Base-by-base conservation (phyloP, 108 stramenopile genomes). In the Discostella stelligeroides region DNA sequence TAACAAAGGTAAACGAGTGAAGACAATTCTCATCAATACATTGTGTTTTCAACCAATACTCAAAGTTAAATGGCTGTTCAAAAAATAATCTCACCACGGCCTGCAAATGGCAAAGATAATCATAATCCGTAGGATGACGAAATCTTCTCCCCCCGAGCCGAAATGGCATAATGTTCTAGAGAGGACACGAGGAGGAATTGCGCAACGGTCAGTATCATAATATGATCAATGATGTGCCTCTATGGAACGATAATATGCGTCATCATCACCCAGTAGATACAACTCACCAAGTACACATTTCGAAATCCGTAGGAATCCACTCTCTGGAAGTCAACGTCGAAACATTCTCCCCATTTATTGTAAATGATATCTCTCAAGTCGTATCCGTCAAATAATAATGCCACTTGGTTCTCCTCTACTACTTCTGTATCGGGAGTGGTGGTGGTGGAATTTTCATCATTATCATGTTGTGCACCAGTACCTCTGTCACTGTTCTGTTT, bases 101-200 rank as follows among this genome's bases (percentile, higher is more conserved):
- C 37, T 91, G 90, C 65, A 88, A 72, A 47, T 91, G 90, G 45
- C 86, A 87, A n/a, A 91, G 73, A 57, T 91, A 91, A 60, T 91
- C 90, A 27, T 73, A 57, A 47, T 88, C 90, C 14, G 84, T 84
- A 47, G 83, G 79, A 47, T 91, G 86, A 14, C 89, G 79, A 73
- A 85, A 88, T 10, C 66, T 42, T 14, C 71, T 47, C 42, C 77
- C 69, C 38, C 86, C 87, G 0, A 88, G 46, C 23, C 74, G 60
- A 46, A 86, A 88, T 18, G 89, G 89, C 57, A 88, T 60, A 1
- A 91, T 73, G 62, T 88, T 85, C 70, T 72, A 25, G 1, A 54
- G 13, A 25, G 50, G 23, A 51, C 11, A 21, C 50, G 6, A 21
- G 13, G 0, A 46, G 27, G 39, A 43, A 17, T 23, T 43, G 42